Percentiles rank a stretch among this genome's conserved stretches.
Evolutionary conservation across 164 flowering plant species (phyloP).

Genomic region (Akebia trifoliata): DNA sequence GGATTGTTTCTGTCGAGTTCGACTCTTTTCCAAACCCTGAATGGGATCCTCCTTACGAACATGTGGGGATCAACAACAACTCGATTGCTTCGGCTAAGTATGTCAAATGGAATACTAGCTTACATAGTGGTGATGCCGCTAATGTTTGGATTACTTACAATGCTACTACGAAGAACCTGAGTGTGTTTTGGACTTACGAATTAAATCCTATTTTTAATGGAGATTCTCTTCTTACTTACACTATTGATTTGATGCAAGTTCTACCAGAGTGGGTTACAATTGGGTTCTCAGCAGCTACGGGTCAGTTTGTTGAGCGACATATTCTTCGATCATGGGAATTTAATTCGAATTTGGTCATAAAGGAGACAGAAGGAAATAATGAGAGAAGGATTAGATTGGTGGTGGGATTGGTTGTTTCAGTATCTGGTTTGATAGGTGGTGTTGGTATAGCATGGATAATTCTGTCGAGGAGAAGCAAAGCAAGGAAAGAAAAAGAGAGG

Average conservation of each 20-base stretch:
- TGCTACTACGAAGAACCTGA: constrained; percentile 23
- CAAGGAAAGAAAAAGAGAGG: neutral
- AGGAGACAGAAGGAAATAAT: constrained; percentile 1
- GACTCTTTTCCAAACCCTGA: constrained; percentile 21
- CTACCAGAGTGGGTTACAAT: constrained; percentile 37
- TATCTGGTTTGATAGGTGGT: constrained; percentile 9
- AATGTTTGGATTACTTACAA: constrained; percentile 26
- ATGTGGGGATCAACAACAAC: constrained; percentile 29
- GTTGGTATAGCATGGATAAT: neutral
- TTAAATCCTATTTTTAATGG: constrained; percentile 8
- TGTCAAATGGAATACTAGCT: constrained; percentile 21
- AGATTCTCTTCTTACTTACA: constrained; percentile 29
- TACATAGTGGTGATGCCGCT: constrained; percentile 15
- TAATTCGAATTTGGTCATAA: constrained; percentile 22
- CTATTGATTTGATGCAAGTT: constrained; percentile 26
- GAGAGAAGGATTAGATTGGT: neutral
- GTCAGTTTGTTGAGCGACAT: constrained; percentile 15
- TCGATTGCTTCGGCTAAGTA: constrained; percentile 16
- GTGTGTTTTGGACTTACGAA: constrained; percentile 20
- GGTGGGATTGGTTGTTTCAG: constrained; percentile 16
- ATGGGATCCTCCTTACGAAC: constrained; percentile 30
- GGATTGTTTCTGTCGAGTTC: constrained; percentile 22
- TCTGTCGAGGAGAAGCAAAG: neutral
- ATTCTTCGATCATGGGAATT: constrained; percentile 29
- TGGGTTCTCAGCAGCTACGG: constrained; percentile 27